Evolutionary conservation across 2,329 filamentous ascomycete species (phyloP).

Genomic region (Purpureocillium takamizusanense): DNA sequence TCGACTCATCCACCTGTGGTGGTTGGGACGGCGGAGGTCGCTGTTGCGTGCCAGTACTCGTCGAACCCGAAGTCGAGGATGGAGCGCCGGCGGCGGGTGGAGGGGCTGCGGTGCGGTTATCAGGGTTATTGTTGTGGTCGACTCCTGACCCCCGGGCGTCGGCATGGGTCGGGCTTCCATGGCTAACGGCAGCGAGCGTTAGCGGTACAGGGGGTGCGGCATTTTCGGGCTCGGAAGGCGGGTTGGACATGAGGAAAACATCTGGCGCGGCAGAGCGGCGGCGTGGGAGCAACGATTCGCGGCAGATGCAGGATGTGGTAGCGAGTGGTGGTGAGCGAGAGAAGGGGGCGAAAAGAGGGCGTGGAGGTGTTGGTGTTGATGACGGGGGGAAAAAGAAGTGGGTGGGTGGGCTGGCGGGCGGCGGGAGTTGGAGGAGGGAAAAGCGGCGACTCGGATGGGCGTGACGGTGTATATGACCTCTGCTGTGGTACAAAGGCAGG

Average conservation of each 20-base stretch:
- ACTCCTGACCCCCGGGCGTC: neutral
- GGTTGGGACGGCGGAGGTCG: too few relatives aligned
- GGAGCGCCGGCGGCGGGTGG: too few relatives aligned
- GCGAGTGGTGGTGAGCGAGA: slow-evolving; percentile 2
- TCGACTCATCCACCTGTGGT: too few relatives aligned
- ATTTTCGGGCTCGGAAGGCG: slow-evolving; percentile 42
- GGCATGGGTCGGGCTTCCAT: slow-evolving; percentile 4
- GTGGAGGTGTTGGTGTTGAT: slow-evolving; percentile 8
- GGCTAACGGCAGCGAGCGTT: slow-evolving; percentile 16
- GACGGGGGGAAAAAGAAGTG: neutral
- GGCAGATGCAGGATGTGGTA: slow-evolving; percentile 9
- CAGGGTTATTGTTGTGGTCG: neutral
- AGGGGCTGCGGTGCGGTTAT: neutral
- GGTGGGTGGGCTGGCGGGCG: too few relatives aligned
- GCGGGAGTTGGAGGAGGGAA: slow-evolving; percentile 6
- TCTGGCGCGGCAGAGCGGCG: slow-evolving; percentile 30
- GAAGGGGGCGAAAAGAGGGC: neutral
- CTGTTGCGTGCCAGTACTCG: too few relatives aligned
- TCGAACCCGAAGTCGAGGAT: too few relatives aligned
- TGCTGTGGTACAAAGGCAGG: too few relatives aligned
- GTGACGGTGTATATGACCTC: too few relatives aligned
- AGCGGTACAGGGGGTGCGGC: slow-evolving; percentile 40
- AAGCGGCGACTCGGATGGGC: slow-evolving; percentile 5
- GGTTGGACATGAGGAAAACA: slow-evolving; percentile 51
- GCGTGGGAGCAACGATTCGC: slow-evolving; percentile 13